phyloP scores from a whole-genome alignment of 1,284 basidiomycete species.

The Cystobasidiaceae sp. region DNA sequence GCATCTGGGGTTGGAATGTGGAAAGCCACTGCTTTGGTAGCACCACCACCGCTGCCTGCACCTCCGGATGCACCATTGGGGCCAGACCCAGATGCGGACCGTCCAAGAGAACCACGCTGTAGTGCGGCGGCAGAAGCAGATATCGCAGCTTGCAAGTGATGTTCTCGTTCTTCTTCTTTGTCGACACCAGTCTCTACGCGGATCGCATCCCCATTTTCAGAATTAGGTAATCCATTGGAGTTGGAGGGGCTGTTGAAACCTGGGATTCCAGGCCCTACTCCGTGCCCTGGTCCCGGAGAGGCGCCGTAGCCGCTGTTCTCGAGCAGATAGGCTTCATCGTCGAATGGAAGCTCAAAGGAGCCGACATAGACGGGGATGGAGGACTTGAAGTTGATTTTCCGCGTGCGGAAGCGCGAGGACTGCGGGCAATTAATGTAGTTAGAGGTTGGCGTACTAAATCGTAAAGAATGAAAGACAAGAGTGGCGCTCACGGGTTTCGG shows the following conservation, averaged over 20 bases:
- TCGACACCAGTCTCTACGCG: constrained; percentile 45
- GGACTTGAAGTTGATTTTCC: constrained; percentile 45
- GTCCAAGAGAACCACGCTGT: constrained; percentile 19
- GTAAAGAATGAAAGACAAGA: background rate
- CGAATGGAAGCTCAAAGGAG: constrained; percentile 35
- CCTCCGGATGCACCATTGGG: no score
- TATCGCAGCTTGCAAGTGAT: constrained; percentile 81
- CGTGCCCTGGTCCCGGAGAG: constrained; percentile 28
- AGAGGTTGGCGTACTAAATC: background rate
- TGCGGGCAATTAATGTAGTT: background rate
- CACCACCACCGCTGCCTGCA: background rate
- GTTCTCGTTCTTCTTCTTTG: constrained; percentile 53
- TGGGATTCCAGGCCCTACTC: no score
- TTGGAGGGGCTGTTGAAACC: background rate
- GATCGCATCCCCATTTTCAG: constrained; percentile 29
- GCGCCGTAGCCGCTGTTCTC: constrained; percentile 26
- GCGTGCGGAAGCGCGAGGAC: constrained; percentile 44
- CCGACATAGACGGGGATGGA: constrained; percentile 43
- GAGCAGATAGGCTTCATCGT: constrained; percentile 38
- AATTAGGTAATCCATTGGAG: background rate
- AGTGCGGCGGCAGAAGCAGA: constrained; percentile 59
- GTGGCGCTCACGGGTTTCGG: constrained; percentile 31
- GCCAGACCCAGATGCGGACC: background rate
- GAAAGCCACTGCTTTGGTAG: constrained; percentile 27
- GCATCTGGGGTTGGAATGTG: constrained; percentile 91